These are phyloP conservation scores for Acacia confusa DNA, from an alignment of 306 rosid species.

Conservation along the genomic window DNA sequence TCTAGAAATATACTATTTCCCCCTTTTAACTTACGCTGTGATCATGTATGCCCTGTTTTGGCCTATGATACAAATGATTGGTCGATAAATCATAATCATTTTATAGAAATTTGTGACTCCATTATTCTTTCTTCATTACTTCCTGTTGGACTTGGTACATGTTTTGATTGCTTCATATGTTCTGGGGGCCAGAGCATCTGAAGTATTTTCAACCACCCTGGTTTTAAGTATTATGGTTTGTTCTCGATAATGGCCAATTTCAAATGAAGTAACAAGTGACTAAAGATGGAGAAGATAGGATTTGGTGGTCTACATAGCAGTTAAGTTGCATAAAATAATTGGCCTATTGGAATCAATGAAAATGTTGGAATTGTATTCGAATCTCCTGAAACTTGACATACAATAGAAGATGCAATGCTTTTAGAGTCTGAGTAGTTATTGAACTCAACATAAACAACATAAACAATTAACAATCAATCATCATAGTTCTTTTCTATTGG, in stretches of 20 bases:
- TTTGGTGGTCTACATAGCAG: background rate
- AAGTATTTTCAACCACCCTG: background rate
- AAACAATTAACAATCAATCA: background rate
- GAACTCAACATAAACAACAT: background rate
- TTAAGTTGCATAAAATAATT: background rate
- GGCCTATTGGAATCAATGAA: background rate
- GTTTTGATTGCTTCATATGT: background rate
- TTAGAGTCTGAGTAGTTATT: background rate
- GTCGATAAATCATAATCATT: background rate
- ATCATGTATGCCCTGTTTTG: background rate
- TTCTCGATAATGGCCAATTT: background rate
- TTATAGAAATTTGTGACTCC: background rate
- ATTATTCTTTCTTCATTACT: conserved; percentile 16
- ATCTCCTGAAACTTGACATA: background rate
- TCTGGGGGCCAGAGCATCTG: background rate
- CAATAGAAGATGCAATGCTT: too few species aligned
- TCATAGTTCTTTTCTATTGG: background rate
- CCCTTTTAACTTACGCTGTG: background rate
- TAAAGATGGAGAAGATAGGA: background rate
- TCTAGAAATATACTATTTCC: background rate
- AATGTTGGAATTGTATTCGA: background rate
- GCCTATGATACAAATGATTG: background rate
- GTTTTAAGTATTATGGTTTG: background rate
- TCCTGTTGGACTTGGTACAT: conserved; percentile 5
- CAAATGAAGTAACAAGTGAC: background rate